Evolutionary conservation across 805 yeast species (phyloP).

Genomic region (Wilhelminamyces savonicus): DNA sequence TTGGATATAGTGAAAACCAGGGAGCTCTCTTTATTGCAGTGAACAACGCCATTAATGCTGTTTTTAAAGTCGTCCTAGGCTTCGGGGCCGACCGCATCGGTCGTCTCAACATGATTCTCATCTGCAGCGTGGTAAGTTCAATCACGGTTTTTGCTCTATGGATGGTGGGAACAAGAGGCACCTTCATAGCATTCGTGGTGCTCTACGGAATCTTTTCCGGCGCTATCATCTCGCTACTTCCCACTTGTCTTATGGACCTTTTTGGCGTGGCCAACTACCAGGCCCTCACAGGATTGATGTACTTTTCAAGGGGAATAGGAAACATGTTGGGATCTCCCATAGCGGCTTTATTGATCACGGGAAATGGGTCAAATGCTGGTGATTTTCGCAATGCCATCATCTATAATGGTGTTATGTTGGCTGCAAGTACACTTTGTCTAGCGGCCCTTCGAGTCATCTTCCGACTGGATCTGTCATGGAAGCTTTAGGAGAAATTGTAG

Average conservation of each 20-base stretch:
- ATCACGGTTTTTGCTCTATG: conserved; percentile 12
- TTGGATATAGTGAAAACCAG: conserved; percentile 19
- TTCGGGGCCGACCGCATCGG: conserved; percentile 12
- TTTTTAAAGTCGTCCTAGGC: conserved; percentile 12
- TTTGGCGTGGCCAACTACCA: conserved; percentile 28
- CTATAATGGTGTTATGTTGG: conserved; percentile 20
- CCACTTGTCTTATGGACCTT: conserved; percentile 24
- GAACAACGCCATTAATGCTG: conserved; percentile 27
- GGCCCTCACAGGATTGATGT: conserved; percentile 26
- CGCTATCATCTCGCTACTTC: conserved; percentile 25
- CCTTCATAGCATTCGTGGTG: conserved; percentile 25
- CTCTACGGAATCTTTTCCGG: conserved; percentile 30
- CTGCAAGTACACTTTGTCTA: conserved; percentile 10
- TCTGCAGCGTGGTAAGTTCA: conserved; percentile 10
- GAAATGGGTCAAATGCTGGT: conserved; percentile 6
- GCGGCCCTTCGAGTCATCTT: conserved; percentile 6
- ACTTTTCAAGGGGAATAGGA: conserved; percentile 27
- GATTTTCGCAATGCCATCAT: conserved; percentile 19
- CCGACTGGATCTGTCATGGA: conserved; percentile 6
- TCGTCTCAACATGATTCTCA: conserved; percentile 11
- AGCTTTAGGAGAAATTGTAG: no score
- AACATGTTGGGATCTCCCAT: conserved; percentile 28
- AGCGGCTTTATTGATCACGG: conserved; percentile 22
- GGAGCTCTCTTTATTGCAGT: conserved; percentile 30
- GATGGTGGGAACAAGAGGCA: conserved; percentile 12